Evolutionary conservation across 139 green algal species (phyloP).

Genomic region (Micractinium sp.): DNA sequence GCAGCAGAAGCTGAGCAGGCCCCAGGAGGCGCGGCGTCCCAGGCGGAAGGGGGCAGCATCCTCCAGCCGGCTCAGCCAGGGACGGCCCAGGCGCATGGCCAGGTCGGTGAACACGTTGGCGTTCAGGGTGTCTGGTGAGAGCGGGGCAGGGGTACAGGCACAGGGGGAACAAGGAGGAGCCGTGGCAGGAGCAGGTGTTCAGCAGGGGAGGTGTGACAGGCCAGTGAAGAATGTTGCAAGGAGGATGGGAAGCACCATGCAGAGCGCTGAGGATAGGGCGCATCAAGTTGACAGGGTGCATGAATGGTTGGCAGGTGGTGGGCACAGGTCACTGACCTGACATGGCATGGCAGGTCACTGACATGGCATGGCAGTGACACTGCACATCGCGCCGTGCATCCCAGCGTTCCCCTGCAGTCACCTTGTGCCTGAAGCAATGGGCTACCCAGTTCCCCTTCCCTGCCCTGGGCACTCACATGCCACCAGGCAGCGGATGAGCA

Average conservation of each 20-base stretch:
- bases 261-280: no score
- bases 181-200: no score
- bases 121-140: background rate
- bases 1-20: background rate
- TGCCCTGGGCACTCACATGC: slow-evolving; percentile 17
- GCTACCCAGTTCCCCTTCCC: background rate
- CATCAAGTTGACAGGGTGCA: no score
- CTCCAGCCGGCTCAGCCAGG: background rate
- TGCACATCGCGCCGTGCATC: no score
- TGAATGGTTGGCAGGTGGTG: background rate
- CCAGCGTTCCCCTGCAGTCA: background rate
- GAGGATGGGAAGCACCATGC: no score
- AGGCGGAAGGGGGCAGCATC: background rate
- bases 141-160: background rate
- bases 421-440: background rate
- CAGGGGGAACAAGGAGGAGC: no score
- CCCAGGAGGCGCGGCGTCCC: slow-evolving; percentile 25
- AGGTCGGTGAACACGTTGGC: slow-evolving; percentile 32
- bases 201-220: no score
- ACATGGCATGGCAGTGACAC: no score
- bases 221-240: no score
- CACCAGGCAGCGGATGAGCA: slow-evolving; percentile 60
- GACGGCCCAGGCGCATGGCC: slow-evolving; percentile 36
- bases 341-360: no score
- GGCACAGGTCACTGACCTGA: no score